Evolutionary conservation across 345 rosid genomes (phyloP), one percentile per base, ranked within the genome.

Genomic region (Ricinus communis): DNA sequence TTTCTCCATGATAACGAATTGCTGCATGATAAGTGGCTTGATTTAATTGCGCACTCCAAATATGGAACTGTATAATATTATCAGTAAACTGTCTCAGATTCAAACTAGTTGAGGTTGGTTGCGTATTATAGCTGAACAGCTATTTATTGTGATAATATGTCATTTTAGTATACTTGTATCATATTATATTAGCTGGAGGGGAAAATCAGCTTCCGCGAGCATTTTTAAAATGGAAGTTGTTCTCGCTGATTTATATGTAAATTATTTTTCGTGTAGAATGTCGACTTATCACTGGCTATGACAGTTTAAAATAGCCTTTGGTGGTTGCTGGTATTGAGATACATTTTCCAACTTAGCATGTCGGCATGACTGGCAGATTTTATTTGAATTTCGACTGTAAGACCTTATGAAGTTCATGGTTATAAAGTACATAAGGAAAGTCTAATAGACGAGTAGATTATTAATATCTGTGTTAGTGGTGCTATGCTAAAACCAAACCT

Each of bases 201-300:
- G 38, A 74, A 60, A 64, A 64, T 67, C n/a, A 30, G 75, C 77
- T 78, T 83, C 80, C 82, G n/a, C 70, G 19, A 22, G 55, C 69
- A 69, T 83, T 78, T 83, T 75, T 70, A 62, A 67, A 67, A 70
- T 60, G 80, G 86, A 80, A 78, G 64, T 62, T 75, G 74, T 66
- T 72, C 43, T 6, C 5, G 16, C 3, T 55, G 6, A 61, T 8
- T 8, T 61, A 8, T 15, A 25, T 63, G 15, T 63, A 21, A 14
- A 63, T 5, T 24, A 43, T 22, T 63, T 15, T 11, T 7, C n/a
- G 22, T 63, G 7, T 22, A 24, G 13, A 62, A 62, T 40, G 30
- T 30, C 30, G 43, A 36, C 51, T 27, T 43, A 45, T 38, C 51
- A 10, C 41, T 41, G 19, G 8, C 13, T 40, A 16, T 30, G 62